Conservation (phyloP, 805 yeast genomes). For the Sungouiella blattae region DNA sequence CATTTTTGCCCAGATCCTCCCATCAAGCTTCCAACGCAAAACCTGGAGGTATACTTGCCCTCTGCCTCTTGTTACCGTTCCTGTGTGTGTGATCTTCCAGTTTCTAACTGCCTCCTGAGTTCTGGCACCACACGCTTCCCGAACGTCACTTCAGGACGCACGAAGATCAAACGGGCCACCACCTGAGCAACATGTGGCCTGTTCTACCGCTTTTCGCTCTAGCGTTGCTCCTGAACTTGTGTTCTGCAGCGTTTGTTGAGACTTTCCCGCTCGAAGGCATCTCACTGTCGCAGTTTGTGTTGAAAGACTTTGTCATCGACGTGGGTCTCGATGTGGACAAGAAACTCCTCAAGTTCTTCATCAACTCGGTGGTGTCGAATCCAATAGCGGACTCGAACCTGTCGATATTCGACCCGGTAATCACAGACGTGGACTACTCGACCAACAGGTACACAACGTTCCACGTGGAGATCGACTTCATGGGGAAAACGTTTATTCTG, state of each 20-base stretch:
- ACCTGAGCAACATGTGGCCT: conserved; percentile 5
- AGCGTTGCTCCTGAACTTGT: conserved; percentile 6
- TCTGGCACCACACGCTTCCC: too few species aligned
- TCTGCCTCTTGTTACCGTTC: too few species aligned
- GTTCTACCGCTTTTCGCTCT: conserved; percentile 9
- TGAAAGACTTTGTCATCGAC: conserved; percentile 27
- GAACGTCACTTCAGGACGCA: too few species aligned
- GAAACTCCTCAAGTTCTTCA: conserved; percentile 29
- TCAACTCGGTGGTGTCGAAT: conserved; percentile 28
- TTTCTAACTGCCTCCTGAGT: too few species aligned
- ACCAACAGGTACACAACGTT: conserved; percentile 49
- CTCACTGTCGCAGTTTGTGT: conserved; percentile 1
- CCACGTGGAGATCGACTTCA: conserved; percentile 42
- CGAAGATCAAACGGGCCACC: too few species aligned
- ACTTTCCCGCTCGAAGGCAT: conserved; percentile 15
- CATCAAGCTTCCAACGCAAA: too few species aligned
- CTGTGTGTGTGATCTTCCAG: too few species aligned
- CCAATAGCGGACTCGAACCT: neutral
- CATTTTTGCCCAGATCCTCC: too few species aligned
- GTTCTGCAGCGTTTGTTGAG: conserved; percentile 22
- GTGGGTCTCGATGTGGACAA: conserved; percentile 32
- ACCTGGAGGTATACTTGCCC: too few species aligned
- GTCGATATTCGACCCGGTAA: conserved; percentile 14
- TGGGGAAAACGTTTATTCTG: conserved; percentile 39
- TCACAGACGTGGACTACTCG: conserved; percentile 41